phyloP scores from a whole-genome alignment of 352 stramenopile species.

The Globisporangium alternatum region DNA sequence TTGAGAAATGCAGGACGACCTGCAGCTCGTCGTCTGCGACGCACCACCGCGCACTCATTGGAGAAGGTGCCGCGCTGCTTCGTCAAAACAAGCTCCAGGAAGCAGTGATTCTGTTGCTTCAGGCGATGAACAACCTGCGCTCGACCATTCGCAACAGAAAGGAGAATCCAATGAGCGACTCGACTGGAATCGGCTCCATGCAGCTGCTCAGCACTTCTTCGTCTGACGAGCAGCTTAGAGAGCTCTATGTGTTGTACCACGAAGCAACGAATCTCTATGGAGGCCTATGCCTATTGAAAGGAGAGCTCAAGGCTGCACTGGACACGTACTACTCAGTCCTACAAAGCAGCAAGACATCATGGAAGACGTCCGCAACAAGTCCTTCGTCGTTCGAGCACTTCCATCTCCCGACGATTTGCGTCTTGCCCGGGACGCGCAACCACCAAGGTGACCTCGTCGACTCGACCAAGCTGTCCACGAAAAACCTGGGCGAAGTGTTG shows the following conservation, averaged over 20 bases:
- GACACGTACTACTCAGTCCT: conserved; percentile 44
- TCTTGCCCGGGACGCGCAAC: conserved; percentile 39
- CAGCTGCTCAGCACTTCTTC: not conserved
- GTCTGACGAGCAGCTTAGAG: conserved; percentile 3
- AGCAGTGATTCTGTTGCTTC: conserved; percentile 31
- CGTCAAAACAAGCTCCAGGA: conserved; percentile 44
- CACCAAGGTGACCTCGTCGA: conserved; percentile 38
- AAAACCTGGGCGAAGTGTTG: conserved; percentile 40
- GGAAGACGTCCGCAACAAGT: conserved; percentile 9
- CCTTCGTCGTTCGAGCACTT: conserved; percentile 14
- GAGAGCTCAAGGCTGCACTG: conserved; percentile 43
- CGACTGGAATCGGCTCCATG: not conserved
- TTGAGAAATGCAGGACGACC: conserved; percentile 31
- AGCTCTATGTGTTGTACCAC: conserved; percentile 35
- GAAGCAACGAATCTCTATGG: conserved; percentile 44
- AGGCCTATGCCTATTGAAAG: conserved; percentile 47
- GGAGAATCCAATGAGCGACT: not conserved
- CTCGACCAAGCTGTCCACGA: conserved; percentile 41
- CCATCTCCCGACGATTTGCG: conserved; percentile 40
- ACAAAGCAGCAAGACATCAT: conserved; percentile 5
- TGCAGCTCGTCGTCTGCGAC: conserved; percentile 24
- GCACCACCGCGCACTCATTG: conserved; percentile 46
- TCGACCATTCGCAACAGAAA: conserved; percentile 18
- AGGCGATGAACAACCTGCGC: conserved; percentile 36
- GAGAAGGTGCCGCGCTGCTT: conserved; percentile 37